Percentiles rank a stretch among this genome's conserved stretches.
Conservation (phyloP, 225 moss, liverwort and hornwort species). For the Takakia lepidozioides region DNA sequence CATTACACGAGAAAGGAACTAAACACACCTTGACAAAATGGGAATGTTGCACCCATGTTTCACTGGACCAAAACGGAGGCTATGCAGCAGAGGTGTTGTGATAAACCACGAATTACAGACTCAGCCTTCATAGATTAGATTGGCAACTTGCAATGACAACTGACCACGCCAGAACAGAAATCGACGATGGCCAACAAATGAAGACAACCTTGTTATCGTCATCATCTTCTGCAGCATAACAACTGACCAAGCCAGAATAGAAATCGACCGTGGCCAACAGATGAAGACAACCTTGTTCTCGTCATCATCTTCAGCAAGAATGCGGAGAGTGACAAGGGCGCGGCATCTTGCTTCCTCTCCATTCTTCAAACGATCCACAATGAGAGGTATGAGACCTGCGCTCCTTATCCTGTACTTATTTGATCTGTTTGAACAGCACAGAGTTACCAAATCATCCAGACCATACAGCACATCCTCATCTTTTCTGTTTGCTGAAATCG, state of each 20-base stretch:
- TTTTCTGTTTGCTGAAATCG: slow-evolving; percentile 28
- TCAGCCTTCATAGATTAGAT: no score
- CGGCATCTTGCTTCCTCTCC: slow-evolving; percentile 54
- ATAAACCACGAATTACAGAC: no score
- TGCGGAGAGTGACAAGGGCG: slow-evolving; percentile 50
- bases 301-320: slow-evolving; percentile 67
- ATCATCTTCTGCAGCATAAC: no score
- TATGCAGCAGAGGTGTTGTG: no score
- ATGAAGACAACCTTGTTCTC: slow-evolving; percentile 33
- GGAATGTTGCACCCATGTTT: no score
- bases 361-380: slow-evolving; percentile 63
- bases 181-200: no score
- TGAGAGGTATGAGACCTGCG: slow-evolving; percentile 62
- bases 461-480: slow-evolving; percentile 63
- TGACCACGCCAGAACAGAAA: no score
- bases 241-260: background rate
- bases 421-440: slow-evolving; percentile 45
- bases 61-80: no score
- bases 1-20: no score
- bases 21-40: no score
- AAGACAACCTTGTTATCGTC: no score
- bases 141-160: no score
- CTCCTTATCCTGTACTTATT: slow-evolving; percentile 66
- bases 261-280: background rate
- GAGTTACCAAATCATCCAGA: slow-evolving; percentile 63